A percentile compares a stretch with the other conserved stretches of the same genome.
Conservation (phyloP, 176 grass and related monocot species). For the Chrysopogon serrulatus region DNA sequence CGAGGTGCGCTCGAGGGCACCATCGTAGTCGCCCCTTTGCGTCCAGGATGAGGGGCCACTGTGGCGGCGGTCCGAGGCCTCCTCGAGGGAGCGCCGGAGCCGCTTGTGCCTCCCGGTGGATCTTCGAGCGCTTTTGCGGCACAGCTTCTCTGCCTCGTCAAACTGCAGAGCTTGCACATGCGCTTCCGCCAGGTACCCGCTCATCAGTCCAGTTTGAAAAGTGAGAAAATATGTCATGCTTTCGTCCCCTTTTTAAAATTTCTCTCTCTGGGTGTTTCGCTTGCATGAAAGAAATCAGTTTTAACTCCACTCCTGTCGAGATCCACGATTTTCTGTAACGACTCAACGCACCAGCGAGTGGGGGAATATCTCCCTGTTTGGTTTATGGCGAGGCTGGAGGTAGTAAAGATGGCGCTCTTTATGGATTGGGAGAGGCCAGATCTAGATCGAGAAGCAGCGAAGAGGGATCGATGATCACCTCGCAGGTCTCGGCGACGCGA, state of each 20-base stretch:
- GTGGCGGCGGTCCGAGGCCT: slow-evolving; percentile 88
- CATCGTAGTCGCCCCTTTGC: slow-evolving; percentile 90
- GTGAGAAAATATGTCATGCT: background rate
- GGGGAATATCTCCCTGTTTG: background rate
- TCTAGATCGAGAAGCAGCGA: slow-evolving; percentile 8
- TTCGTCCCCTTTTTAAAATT: background rate
- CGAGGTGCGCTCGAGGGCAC: slow-evolving; percentile 92
- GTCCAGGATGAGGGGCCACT: slow-evolving; percentile 85
- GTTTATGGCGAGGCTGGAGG: background rate
- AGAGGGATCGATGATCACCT: slow-evolving; percentile 13
- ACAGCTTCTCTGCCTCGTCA: slow-evolving; percentile 89
- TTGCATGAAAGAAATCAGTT: background rate
- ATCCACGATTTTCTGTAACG: background rate
- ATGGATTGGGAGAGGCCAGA: background rate
- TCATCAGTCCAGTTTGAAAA: background rate
- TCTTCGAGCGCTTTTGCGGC: slow-evolving; percentile 76
- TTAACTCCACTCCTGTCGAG: background rate
- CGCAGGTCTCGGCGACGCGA: slow-evolving; percentile 92
- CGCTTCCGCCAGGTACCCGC: slow-evolving; percentile 87
- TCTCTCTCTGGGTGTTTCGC: background rate
- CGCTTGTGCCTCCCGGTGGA: slow-evolving; percentile 92
- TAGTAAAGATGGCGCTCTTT: background rate
- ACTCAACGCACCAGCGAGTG: background rate
- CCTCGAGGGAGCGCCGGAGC: slow-evolving; percentile 78
- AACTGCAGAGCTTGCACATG: slow-evolving; percentile 96